Evolutionary conservation across 2,329 filamentous ascomycete species (phyloP).

Genomic region (Pleurostoma richardsiae): DNA sequence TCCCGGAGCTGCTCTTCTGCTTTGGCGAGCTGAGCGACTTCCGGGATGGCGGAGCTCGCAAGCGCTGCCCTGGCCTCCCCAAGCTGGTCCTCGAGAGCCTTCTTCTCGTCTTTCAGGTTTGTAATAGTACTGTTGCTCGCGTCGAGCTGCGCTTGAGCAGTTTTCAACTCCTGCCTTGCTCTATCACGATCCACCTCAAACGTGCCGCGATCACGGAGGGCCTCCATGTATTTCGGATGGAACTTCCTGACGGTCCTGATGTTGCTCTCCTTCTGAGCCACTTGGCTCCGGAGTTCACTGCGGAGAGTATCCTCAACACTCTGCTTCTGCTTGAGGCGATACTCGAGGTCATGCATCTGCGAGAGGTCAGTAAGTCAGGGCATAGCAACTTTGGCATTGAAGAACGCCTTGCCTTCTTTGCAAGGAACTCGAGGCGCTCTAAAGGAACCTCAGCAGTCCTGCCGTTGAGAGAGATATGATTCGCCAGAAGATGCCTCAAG

Average conservation of each 20-base stretch:
- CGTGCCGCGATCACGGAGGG: conserved; percentile 43
- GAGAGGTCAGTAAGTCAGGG: neutral
- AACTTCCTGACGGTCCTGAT: conserved; percentile 37
- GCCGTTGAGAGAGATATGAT: conserved; percentile 8
- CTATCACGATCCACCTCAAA: conserved; percentile 40
- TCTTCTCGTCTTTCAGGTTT: conserved; percentile 31
- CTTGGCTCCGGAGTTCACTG: conserved; percentile 34
- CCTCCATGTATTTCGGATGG: conserved; percentile 40
- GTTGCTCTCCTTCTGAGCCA: conserved; percentile 39
- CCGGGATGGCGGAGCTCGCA: conserved; percentile 28
- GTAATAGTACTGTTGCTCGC: conserved; percentile 28
- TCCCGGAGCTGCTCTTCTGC: conserved; percentile 34
- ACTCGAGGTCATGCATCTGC: conserved; percentile 31
- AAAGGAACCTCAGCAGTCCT: conserved; percentile 15
- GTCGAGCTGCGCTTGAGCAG: conserved; percentile 27
- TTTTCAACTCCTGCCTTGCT: conserved; percentile 27
- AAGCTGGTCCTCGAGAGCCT: conserved; percentile 29
- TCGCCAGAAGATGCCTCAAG: conserved; percentile 21
- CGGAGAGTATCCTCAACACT: conserved; percentile 15
- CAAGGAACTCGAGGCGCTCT: conserved; percentile 29
- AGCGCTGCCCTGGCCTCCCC: conserved; percentile 24
- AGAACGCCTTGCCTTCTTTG: conserved; percentile 25
- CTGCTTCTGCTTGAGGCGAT: conserved; percentile 23
- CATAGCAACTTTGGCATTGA: no score
- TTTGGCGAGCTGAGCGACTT: conserved; percentile 31